phyloP scores from a whole-genome alignment of 371 early-diverging fungal genomes.

The Encephalitozoon hellem region DNA sequence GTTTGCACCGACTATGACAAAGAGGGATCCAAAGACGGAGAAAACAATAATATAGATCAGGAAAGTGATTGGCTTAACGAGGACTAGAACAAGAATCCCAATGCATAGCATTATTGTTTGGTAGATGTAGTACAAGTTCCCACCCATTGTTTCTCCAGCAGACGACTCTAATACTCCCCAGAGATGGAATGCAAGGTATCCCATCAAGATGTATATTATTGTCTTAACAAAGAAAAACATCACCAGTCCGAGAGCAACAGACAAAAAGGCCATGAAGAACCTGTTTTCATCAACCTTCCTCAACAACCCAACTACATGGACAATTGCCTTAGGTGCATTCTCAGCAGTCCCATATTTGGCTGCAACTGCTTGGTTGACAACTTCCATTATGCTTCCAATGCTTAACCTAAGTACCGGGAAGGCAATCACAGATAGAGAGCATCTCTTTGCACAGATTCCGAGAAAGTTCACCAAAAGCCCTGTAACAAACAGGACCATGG shows the following conservation, averaged over 20 bases:
- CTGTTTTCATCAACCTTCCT: neutral
- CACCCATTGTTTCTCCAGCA: neutral
- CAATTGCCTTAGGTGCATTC: neutral
- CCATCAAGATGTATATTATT: neutral
- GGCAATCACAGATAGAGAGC: neutral
- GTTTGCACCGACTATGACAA: neutral
- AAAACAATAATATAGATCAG: neutral
- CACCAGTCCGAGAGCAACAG: neutral
- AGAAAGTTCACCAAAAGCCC: neutral
- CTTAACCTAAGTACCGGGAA: neutral
- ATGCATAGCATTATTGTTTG: neutral
- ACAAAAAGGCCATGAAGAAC: neutral
- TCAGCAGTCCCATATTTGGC: neutral
- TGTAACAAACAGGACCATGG: neutral
- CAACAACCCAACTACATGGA: neutral
- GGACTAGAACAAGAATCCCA: neutral
- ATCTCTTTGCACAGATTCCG: neutral
- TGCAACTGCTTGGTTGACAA: neutral
- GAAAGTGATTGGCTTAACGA: neutral
- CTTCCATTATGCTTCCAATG: neutral
- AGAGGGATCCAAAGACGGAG: neutral
- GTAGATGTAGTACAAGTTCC: neutral
- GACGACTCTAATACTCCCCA: neutral
- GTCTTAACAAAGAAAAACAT: constrained; percentile 2
- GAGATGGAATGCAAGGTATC: neutral